phyloP scores from a whole-genome alignment of 2,329 filamentous ascomycete genomes.

The Trichoderma atrobrunneum region DNA sequence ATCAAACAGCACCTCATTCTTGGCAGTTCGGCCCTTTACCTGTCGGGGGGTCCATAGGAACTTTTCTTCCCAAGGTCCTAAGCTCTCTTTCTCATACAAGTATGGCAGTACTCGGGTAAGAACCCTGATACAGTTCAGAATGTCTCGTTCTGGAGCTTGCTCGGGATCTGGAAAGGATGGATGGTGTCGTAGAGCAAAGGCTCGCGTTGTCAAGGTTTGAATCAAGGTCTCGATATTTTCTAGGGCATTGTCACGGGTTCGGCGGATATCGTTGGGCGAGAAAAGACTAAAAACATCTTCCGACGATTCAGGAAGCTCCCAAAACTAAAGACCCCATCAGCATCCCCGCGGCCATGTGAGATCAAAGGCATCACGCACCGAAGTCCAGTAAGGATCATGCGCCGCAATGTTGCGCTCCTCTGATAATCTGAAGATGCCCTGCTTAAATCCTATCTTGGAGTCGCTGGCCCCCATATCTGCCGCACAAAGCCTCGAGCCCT shows the following conservation, averaged over 20 bases:
- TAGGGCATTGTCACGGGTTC: constrained; percentile 78
- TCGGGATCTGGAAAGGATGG: constrained; percentile 87
- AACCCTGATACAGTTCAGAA: constrained; percentile 92
- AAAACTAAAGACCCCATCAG: constrained; percentile 62
- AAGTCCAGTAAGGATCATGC: constrained; percentile 89
- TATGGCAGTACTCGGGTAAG: constrained; percentile 87
- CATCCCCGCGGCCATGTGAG: neutral
- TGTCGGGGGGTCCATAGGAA: constrained; percentile 86
- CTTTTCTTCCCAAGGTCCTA: constrained; percentile 81
- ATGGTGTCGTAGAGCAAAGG: constrained; percentile 80
- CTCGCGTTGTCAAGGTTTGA: constrained; percentile 75
- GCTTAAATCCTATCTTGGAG: constrained; percentile 98
- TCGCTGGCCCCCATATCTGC: constrained; percentile 88
- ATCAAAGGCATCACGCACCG: constrained; percentile 55
- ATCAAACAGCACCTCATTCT: constrained; percentile 80
- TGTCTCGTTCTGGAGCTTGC: constrained; percentile 78
- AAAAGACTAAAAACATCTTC: constrained; percentile 98
- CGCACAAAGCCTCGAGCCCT: constrained; percentile 27
- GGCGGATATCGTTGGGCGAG: constrained; percentile 81
- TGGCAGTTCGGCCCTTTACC: constrained; percentile 66
- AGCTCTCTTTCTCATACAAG: constrained; percentile 81
- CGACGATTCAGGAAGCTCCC: constrained; percentile 91
- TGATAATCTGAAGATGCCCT: constrained; percentile 95
- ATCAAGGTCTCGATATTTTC: constrained; percentile 89
- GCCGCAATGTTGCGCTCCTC: constrained; percentile 84